Evolutionary conservation across 2,329 filamentous ascomycete genomes (phyloP).

Genomic region (Dissoconium aciculare): DNA sequence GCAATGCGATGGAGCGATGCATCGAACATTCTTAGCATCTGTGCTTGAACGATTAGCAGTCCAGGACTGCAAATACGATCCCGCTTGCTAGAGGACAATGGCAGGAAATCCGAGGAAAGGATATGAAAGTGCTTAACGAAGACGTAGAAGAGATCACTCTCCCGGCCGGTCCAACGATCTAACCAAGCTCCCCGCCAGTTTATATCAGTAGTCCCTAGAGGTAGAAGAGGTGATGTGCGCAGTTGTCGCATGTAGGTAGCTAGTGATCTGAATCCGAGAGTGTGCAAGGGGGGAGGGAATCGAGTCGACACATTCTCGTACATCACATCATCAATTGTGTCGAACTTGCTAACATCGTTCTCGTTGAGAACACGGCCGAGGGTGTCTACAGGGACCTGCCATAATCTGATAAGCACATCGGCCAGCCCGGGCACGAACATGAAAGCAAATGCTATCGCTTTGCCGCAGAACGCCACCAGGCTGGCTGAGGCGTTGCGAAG

Average conservation of each 20-base stretch:
- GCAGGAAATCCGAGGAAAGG: slow-evolving; percentile 50
- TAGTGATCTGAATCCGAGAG: slow-evolving; percentile 47
- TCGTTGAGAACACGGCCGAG: slow-evolving; percentile 59
- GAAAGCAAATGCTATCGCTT: slow-evolving; percentile 82
- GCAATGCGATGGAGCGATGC: slow-evolving; percentile 66
- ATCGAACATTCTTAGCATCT: slow-evolving; percentile 65
- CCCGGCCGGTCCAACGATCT: slow-evolving; percentile 69
- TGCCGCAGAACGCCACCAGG: slow-evolving; percentile 69
- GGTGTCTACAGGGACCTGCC: slow-evolving; percentile 54
- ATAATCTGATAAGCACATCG: slow-evolving; percentile 67
- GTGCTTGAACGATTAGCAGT: slow-evolving; percentile 66
- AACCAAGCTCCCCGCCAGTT: slow-evolving; percentile 77
- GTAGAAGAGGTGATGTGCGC: slow-evolving; percentile 49
- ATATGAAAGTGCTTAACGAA: slow-evolving; percentile 82
- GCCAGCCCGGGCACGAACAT: slow-evolving; percentile 81
- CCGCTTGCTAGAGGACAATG: slow-evolving; percentile 33
- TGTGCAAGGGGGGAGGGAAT: slow-evolving; percentile 53
- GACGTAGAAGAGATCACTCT: slow-evolving; percentile 81
- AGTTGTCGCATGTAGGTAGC: slow-evolving; percentile 45
- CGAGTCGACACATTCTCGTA: slow-evolving; percentile 47
- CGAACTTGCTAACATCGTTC: slow-evolving; percentile 46
- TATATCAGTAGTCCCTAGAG: slow-evolving; percentile 56
- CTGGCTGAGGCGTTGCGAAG: slow-evolving; percentile 53
- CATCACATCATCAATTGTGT: slow-evolving; percentile 31
- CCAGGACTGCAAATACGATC: slow-evolving; percentile 56